Evolutionary conservation across 2,329 filamentous ascomycete species (phyloP), one percentile per base, ranked within the genome.

Genomic region (Trichoderma oligosporum): DNA sequence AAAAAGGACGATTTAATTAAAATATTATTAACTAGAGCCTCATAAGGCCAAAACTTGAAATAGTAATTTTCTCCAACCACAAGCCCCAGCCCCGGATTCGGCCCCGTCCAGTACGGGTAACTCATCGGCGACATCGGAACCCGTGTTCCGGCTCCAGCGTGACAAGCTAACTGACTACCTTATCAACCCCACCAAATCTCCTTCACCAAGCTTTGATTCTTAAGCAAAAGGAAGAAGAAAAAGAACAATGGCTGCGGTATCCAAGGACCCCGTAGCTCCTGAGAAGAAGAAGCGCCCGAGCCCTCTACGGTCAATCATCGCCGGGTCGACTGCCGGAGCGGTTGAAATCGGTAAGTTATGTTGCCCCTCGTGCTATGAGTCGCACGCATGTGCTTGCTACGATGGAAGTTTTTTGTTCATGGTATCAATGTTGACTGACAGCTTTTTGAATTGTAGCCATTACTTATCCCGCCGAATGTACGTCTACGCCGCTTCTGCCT

Each of bases 401-500:
- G 4, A 6, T 29, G 24, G 14, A 20, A 47, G 7, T 4, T 3
- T 27, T 45, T 38, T 44, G 27, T 22, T 29, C n/a, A n/a, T 9
- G 16, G n/a, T 44, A 20, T 24, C 20, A 14, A 38, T 35, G 8
- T 25, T n/a, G 20, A 18, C 55, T 52, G 35, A 52, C 48, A 16
- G 4, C 16, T 12, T 12, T 38, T 12, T 7, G 6, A 5, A 2
- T 11, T n/a, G 22, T 24, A 80, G 78, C 91, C 61, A 95, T 96
- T 66, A 96, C 92, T 62, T 97, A 96, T 73, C 92, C 92, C 57
- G 91, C 91, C 67, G 92, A 97, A 74, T 96, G 88, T 91, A 84
- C 65, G 81, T 74, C 58, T 22, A 24, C 41, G 31, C 31, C 52
- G 51, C 22, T 29, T 14, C 16, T 4, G n/a, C 27, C 22, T 8